Percentiles rank a stretch among this genome's conserved stretches.
These are phyloP conservation scores for Claviceps digitariae DNA, from an alignment of 2,329 filamentous ascomycete genomes.

Conservation along the genomic window DNA sequence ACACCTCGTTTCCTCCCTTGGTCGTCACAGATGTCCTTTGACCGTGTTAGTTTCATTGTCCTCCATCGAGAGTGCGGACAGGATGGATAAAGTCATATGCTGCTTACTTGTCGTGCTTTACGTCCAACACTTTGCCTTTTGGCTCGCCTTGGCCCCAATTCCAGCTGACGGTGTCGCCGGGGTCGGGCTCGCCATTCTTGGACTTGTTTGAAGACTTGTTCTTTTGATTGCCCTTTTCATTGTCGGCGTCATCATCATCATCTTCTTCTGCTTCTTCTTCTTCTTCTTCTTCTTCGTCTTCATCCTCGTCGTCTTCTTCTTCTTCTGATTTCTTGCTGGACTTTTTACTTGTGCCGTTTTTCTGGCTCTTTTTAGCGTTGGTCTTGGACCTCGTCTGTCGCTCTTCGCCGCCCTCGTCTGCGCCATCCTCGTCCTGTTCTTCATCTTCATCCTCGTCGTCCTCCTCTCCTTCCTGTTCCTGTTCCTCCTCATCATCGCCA, in stretches of 20 bases:
- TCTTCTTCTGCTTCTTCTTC: not conserved
- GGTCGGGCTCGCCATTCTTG: conserved; percentile 17
- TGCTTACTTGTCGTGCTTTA: conserved; percentile 27
- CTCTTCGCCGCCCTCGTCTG: not conserved
- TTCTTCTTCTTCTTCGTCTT: not conserved
- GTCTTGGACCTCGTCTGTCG: not conserved
- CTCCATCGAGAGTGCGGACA: not conserved
- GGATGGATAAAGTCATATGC: conserved; percentile 4
- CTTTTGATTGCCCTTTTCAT: not conserved
- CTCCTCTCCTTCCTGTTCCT: conserved; percentile 1
- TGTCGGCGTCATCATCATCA: not conserved
- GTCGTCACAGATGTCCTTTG: conserved; percentile 24
- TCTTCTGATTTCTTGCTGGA: not conserved
- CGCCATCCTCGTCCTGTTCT: conserved; percentile 1
- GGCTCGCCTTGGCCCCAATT: conserved; percentile 31
- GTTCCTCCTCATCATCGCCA: conserved; percentile 3
- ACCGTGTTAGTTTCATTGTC: not conserved
- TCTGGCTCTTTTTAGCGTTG: not conserved
- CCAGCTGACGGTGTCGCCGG: conserved; percentile 32
- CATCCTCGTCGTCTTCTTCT: not conserved
- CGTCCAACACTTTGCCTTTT: conserved; percentile 29
- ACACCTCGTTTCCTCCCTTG: conserved; percentile 27
- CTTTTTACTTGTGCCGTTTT: not conserved
- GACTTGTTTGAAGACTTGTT: conserved; percentile 2
- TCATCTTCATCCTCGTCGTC: conserved; percentile 3